Evolutionary conservation across 257 asterid genomes (phyloP), one percentile per base, ranked within the genome.

Genomic region (Ajuga chamaepitys): DNA sequence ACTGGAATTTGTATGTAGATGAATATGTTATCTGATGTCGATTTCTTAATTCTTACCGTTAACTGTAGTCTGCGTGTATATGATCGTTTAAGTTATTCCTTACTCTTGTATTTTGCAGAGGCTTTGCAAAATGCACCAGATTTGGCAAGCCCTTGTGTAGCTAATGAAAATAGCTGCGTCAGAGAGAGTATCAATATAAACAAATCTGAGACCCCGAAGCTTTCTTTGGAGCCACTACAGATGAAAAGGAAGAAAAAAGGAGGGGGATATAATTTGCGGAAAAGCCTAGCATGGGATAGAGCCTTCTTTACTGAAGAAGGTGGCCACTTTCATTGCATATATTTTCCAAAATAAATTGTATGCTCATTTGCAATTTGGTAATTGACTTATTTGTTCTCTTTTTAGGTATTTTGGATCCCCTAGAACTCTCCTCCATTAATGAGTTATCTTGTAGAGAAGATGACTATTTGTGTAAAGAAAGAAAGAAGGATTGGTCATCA

Each of bases 271-370:
- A 89, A 89, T 58, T 76, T 87, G 81, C 86, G 97, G 78, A 92
- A 87, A 71, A 92, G 98, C 80, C 70, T 89, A 74, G 97, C 97
- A 58, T 92, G 98, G 98, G 87, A 92, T 66, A 81, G 85, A 76
- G 96, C 98, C 25, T 92, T 93, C 81, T 86, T 82, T 66, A 93
- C 94, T 52, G 97, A 93, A 69, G 96, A 93, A 84, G 98, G 98
- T 91, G 53, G 20, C 9, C 58, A 40, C 54, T 21, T 66, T 68
- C 60, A 24, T 50, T 14, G 58, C 50, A 51, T 32, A 24, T 21
- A 16, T 51, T 42, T 26, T 18, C 13, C 44, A 40, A 34, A 32
- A 7, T 25, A 14, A 25, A 35, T 40, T 62, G 44, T 41, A 53
- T 7, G 20, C 18, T 32, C 56, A 42, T 54, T 40, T 52, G 62